A percentile compares a stretch with the other conserved stretches of the same genome.
Evolutionary conservation across 257 asterid species (phyloP).

Genomic region (Petunia secreta): DNA sequence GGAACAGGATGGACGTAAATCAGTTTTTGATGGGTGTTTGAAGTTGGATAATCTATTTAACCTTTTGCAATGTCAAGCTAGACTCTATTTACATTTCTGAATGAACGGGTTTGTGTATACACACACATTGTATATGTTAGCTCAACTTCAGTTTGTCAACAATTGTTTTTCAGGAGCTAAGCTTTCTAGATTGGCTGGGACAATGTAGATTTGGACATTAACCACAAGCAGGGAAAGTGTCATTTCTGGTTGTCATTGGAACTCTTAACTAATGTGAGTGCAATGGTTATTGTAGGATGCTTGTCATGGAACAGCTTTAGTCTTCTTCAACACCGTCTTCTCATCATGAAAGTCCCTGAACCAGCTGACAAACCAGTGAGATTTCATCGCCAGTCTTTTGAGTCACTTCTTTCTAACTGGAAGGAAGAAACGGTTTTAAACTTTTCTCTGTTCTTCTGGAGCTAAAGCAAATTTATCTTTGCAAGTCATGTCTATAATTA

Average conservation of each 20-base stretch:
- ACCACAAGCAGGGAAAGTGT: background rate
- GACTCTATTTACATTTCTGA: background rate
- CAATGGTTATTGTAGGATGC: background rate
- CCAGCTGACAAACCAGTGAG: background rate
- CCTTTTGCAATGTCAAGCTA: background rate
- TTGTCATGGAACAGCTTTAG: background rate
- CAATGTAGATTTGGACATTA: background rate
- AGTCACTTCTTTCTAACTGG: background rate
- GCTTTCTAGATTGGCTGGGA: background rate
- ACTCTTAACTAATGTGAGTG: background rate
- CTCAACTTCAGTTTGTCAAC: background rate
- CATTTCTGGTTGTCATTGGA: background rate
- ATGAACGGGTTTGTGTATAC: background rate
- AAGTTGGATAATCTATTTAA: background rate
- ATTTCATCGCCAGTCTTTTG: background rate
- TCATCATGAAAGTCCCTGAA: conserved; percentile 8
- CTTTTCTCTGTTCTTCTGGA: background rate
- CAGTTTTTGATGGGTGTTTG: background rate
- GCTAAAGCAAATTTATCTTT: background rate
- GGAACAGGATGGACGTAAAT: conserved; percentile 2
- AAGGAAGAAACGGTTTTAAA: background rate
- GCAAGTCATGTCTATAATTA: background rate
- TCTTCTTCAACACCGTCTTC: background rate
- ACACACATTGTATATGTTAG: background rate
- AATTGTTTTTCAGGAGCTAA: background rate